Evolutionary conservation across 1,284 basidiomycete genomes (phyloP).

Genomic region (Mycocalia duriaeana): DNA sequence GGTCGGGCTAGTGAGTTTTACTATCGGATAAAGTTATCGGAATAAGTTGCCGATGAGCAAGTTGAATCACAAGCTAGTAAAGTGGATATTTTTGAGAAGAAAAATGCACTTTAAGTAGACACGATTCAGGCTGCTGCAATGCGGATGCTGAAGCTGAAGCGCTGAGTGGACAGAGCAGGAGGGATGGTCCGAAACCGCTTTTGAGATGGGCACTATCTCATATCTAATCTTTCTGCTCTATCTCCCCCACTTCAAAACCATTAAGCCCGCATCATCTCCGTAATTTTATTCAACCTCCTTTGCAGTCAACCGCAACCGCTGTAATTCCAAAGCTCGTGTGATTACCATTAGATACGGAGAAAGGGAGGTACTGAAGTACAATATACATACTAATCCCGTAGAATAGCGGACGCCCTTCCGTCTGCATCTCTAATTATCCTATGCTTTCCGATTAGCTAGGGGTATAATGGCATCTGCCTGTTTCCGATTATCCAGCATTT

Average conservation of each 20-base stretch:
- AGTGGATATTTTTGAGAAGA: too few species aligned
- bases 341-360: too few species aligned
- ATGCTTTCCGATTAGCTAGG: conserved; percentile 46
- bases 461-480: conserved; percentile 54
- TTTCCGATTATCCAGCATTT: conserved; percentile 52
- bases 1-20: neutral
- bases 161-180: too few species aligned
- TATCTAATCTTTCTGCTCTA: too few species aligned
- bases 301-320: neutral
- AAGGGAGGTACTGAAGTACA: too few species aligned
- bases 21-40: neutral
- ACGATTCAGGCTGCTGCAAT: too few species aligned
- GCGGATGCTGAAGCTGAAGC: too few species aligned
- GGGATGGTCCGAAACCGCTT: too few species aligned
- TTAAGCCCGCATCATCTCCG: neutral
- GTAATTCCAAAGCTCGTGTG: too few species aligned
- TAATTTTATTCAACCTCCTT: neutral
- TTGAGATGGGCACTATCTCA: too few species aligned
- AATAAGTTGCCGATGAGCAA: conserved; percentile 1
- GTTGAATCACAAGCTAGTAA: conserved; percentile 9
- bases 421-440: conserved; percentile 9
- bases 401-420: conserved; percentile 6
- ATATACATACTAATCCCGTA: conserved; percentile 1
- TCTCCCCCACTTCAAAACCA: neutral
- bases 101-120: too few species aligned